These are phyloP conservation scores for Yamadazyma phyllophila DNA, from an alignment of 805 yeast genomes.

Conservation along the genomic window DNA sequence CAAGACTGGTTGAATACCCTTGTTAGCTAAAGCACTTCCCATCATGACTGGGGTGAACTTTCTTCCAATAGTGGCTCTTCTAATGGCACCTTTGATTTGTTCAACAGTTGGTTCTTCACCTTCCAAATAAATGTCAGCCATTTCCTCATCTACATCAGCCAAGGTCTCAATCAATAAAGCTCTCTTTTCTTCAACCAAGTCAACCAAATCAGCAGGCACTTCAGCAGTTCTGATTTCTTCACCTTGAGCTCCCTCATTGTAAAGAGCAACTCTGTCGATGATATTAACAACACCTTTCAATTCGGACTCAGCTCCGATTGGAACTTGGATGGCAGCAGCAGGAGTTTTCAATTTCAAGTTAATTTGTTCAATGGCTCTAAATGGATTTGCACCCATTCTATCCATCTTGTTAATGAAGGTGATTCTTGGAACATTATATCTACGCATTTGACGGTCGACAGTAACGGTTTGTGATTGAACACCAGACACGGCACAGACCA, in stretches of 20 bases:
- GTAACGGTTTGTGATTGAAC: slow-evolving; percentile 98
- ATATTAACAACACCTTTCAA: slow-evolving; percentile 89
- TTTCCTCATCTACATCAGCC: slow-evolving; percentile 97
- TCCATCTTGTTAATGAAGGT: slow-evolving; percentile 98
- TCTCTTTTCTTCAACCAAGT: slow-evolving; percentile 87
- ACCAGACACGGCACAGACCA: slow-evolving; percentile 97
- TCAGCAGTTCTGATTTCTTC: slow-evolving; percentile 63
- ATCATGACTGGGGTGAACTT: slow-evolving; percentile 98
- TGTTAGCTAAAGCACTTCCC: slow-evolving; percentile 98
- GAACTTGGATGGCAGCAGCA: slow-evolving; percentile 97
- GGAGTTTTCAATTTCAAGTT: slow-evolving; percentile 84
- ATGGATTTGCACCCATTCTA: slow-evolving; percentile 98
- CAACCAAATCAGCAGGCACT: slow-evolving; percentile 77
- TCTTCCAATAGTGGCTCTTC: slow-evolving; percentile 93
- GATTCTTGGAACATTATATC: slow-evolving; percentile 94
- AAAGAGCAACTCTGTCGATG: slow-evolving; percentile 80
- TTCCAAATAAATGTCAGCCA: slow-evolving; percentile 88
- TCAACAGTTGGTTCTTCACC: slow-evolving; percentile 83
- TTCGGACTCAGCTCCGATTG: slow-evolving; percentile 89
- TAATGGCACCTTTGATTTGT: slow-evolving; percentile 84
- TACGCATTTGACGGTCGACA: slow-evolving; percentile 97
- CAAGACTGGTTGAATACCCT: slow-evolving; percentile 90
- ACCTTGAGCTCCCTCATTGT: slow-evolving; percentile 89
- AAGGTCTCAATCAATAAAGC: slow-evolving; percentile 82
- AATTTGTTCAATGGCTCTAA: slow-evolving; percentile 89